Base-by-base conservation (phyloP, 2,329 filamentous ascomycete species). In the Phialemoniopsis sp. region DNA sequence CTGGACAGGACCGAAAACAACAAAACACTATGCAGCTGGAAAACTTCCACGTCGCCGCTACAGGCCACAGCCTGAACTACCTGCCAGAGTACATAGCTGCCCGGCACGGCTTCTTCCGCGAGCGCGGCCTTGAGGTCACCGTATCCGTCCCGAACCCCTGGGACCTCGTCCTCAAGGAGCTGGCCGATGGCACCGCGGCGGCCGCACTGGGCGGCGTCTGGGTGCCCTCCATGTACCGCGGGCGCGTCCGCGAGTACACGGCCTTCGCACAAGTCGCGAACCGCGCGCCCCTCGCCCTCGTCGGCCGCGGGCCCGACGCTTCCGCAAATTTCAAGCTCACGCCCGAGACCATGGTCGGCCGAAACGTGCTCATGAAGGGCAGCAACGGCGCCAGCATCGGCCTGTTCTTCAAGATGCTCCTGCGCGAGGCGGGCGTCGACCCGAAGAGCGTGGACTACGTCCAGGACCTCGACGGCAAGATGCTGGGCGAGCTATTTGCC, bases 81-180 rank as follows among this genome's bases (percentile, higher is more conserved):
- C 50, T 55, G 13, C 53, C 54, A 4, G 49, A 56, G 35, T 54
- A 55, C 43, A 56, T 56, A 38, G 53, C 53, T 6, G 45, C 44
- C 32, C 44, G 53, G 8, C 54, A 56, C 39, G 53, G 50, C 19
- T 55, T 56, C 46, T 55, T 56, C 49, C 36, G 39, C 32, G 53
- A 53, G 16, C 52, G 54, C 45, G 51, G 50, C 10, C 46, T 56
- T 32, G 46, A 55, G 19, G 44, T 55, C 18, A 48, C 40, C 10
- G 51, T 54, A 13, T 50, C 38, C 15, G 47, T 56, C 28, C 52
- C 51, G 15, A 44, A 29, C 7, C 51, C 51, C 19, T 54, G 51
- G 50, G 51, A 54, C 30, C 35, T 36, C 16, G 50, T 54, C 4
- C 47, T 54, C 29, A 43, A 47, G 21, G 43, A 34, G 15, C 49